These are phyloP conservation scores for Lophiotrema nucula DNA, from an alignment of 495 filamentous ascomycete genomes.

Conservation along the genomic window DNA sequence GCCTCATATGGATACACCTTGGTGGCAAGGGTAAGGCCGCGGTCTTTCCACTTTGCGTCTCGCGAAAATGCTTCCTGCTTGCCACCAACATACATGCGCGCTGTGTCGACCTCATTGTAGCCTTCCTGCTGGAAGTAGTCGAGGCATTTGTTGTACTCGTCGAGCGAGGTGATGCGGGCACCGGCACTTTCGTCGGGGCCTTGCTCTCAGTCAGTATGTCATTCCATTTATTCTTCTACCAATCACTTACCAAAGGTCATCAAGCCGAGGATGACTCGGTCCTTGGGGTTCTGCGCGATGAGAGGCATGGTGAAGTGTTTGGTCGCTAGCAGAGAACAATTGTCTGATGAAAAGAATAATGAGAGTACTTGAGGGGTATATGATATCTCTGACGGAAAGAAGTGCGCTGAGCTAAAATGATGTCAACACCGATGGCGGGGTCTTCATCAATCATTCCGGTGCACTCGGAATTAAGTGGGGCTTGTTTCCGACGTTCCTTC, in stretches of 20 bases:
- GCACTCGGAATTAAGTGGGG: too few relatives aligned
- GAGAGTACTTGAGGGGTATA: too few relatives aligned
- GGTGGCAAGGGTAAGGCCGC: constrained; percentile 80
- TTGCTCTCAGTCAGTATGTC: background rate
- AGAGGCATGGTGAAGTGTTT: constrained; percentile 53
- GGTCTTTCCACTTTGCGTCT: constrained; percentile 74
- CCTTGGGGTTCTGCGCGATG: constrained; percentile 50
- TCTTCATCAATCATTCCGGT: too few relatives aligned
- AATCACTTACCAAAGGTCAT: constrained; percentile 55
- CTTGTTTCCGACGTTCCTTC: too few relatives aligned
- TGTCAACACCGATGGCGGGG: too few relatives aligned
- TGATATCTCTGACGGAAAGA: too few relatives aligned
- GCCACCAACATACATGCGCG: constrained; percentile 67
- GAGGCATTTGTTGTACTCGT: constrained; percentile 45
- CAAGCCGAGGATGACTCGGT: constrained; percentile 58
- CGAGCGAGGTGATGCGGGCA: constrained; percentile 65
- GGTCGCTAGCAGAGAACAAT: too few relatives aligned
- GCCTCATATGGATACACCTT: constrained; percentile 68
- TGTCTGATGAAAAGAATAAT: too few relatives aligned
- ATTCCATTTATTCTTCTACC: constrained; percentile 7
- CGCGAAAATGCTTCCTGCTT: constrained; percentile 80
- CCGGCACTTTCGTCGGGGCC: constrained; percentile 47
- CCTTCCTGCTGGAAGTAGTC: constrained; percentile 57
- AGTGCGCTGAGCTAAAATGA: too few relatives aligned
- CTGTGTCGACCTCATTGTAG: constrained; percentile 59